Evolutionary conservation across 805 yeast species (phyloP), one percentile per base, ranked within the genome.

Genomic region (Spathaspora arborariae): DNA sequence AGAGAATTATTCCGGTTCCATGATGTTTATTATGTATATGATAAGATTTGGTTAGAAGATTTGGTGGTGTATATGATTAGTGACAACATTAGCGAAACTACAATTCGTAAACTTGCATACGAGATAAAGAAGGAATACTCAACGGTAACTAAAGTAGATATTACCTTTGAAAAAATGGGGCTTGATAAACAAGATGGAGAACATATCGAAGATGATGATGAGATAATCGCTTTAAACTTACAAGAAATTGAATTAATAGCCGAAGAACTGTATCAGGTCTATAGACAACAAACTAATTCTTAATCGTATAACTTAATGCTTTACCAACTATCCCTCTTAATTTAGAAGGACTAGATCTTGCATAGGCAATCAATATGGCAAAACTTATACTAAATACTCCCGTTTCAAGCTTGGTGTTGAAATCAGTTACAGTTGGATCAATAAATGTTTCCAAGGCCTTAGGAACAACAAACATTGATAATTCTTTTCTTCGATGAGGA

Each of bases 21-120:
- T 59, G 96, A 89, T 57, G 76, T 85, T 18, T 89, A 89, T 60
- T 88, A 89, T 59, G 89, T 88, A 5, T 91, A 91, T 61, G 86
- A 86, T 58, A 81, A 80, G 58, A 75, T 90, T 0, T 75, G 88
- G 72, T 54, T 89, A 4, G 89, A 86, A 56, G 97, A 91, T 60
- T 69, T 88, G 51, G 75, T 87, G 47, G 70, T 84, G 13, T 91
- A 96, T 96, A 61, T 85, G 15, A 70, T 85, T 19, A 67, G 77
- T 47, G 82, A 80, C 44, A 74, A 73, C 38, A 81, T 88, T 35
- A 73, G 74, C 51, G 91, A 85, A 52, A 70, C 64, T 34, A 75
- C 78, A 20, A 58, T 89, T 20, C 70, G 88, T 46, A 74, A 78
- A 38, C 63, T 89, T 20, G 88, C 92, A 0, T 82, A 80, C 46